A percentile compares a stretch with the other conserved stretches of the same genome.
These are phyloP conservation scores for Zygoascus tannicola DNA, from an alignment of 805 yeast species.

Conservation along the genomic window DNA sequence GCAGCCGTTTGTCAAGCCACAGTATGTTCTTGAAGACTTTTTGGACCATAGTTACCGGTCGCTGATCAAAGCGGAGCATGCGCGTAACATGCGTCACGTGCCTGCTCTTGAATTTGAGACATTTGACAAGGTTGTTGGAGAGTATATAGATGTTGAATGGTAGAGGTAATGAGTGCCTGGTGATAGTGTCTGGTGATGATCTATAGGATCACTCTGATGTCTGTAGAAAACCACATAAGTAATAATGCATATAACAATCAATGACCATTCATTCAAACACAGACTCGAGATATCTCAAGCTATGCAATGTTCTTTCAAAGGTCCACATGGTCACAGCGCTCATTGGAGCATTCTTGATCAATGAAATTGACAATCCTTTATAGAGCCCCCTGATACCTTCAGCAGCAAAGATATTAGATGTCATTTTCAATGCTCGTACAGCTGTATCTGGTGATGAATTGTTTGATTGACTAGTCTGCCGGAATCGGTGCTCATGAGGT, in stretches of 20 bases:
- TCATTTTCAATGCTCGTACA: neutral
- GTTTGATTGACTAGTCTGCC: too few relatives aligned
- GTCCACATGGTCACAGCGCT: slow-evolving; percentile 55
- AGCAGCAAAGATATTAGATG: slow-evolving; percentile 32
- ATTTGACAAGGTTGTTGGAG: slow-evolving; percentile 16
- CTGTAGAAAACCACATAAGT: too few relatives aligned
- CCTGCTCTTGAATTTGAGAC: slow-evolving; percentile 61
- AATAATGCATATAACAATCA: too few relatives aligned
- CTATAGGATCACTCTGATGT: too few relatives aligned
- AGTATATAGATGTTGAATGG: too few relatives aligned
- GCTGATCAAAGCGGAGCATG: slow-evolving; percentile 45
- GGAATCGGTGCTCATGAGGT: slow-evolving; percentile 18
- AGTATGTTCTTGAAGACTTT: slow-evolving; percentile 88
- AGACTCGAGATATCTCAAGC: slow-evolving; percentile 10
- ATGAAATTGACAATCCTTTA: slow-evolving; percentile 61
- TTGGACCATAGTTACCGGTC: slow-evolving; percentile 79
- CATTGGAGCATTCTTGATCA: slow-evolving; percentile 69
- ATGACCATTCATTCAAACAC: too few relatives aligned
- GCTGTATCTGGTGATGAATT: too few relatives aligned
- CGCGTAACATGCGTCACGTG: slow-evolving; percentile 24
- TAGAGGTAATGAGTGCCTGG: too few relatives aligned
- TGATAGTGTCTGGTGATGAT: too few relatives aligned
- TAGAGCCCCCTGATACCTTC: slow-evolving; percentile 68
- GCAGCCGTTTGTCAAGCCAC: slow-evolving; percentile 83
- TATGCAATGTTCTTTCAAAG: slow-evolving; percentile 37